phyloP scores from a whole-genome alignment of 495 filamentous ascomycete species.

The Niebla homalea region DNA sequence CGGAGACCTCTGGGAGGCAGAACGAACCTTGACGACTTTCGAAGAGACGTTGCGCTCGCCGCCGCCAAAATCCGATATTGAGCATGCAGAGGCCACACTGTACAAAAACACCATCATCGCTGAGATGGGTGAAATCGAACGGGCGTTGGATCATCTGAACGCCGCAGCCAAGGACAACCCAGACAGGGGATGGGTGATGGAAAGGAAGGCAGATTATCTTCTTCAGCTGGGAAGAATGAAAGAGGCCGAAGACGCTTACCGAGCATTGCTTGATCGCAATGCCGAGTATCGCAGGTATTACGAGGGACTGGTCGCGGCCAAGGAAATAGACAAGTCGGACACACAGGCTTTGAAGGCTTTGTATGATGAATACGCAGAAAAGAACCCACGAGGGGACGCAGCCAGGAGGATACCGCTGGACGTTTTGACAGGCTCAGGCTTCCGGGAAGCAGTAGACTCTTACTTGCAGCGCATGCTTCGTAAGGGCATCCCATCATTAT shows the following conservation, averaged over 20 bases:
- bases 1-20: conserved; percentile 71
- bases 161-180: conserved; percentile 59
- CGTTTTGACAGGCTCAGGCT: conserved; percentile 75
- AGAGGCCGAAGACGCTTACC: conserved; percentile 73
- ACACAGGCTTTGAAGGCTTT: conserved; percentile 50
- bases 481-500: conserved; percentile 93
- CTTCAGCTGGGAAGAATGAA: conserved; percentile 61
- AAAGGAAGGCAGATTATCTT: conserved; percentile 76
- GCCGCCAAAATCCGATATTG: conserved; percentile 65
- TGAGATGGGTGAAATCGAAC: conserved; percentile 63
- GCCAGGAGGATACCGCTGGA: conserved; percentile 77
- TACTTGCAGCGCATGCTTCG: conserved; percentile 81
- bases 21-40: conserved; percentile 80
- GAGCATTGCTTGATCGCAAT: conserved; percentile 70
- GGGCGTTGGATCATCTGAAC: conserved; percentile 79
- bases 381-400: conserved; percentile 72
- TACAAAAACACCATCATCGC: conserved; percentile 96
- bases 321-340: conserved; percentile 51
- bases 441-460: conserved; percentile 59
- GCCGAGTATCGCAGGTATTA: conserved; percentile 81
- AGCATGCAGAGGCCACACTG: conserved; percentile 89
- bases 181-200: conserved; percentile 81
- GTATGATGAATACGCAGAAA: conserved; percentile 70
- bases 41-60: conserved; percentile 77
- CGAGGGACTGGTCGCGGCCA: conserved; percentile 52